Base-by-base conservation (phyloP, 108 stramenopile species). In the Schizochytrium sp. region DNA sequence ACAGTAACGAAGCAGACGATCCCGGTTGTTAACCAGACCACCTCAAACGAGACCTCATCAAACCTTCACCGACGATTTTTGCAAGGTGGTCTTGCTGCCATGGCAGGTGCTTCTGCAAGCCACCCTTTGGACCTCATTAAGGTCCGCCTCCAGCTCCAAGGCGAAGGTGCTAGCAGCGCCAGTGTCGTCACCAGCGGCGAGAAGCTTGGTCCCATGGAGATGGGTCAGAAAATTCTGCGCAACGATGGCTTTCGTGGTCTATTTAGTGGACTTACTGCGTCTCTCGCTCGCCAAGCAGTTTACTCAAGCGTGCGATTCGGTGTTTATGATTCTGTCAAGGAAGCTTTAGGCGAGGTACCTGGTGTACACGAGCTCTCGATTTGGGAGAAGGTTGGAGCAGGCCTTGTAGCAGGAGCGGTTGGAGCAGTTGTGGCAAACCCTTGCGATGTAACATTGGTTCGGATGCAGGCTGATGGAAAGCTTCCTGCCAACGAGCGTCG, bases 71-170 rank as follows among this genome's bases (percentile, higher is more conserved):
- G 76, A 47, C 49, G 53, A 28, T 83, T 83, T 28, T 38, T 83
- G 15, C 76, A 83, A 42, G 76, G 76, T 5, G 76, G 76, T 10
- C 50, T 83, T 13, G 76, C 76, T 8, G 76, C 76, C 50, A 83
- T 83, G 50, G 76, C 76, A 19, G 76, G 76, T 53, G 76, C 76
- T 3, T 87, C 12, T 57, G 56, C 87, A 41, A 58, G 61, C 61
- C 88, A 76, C 42, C 89, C 89, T 4, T 47, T 87, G 89, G 89
- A 89, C 89, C 10, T 83, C 0, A 73, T 72, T 59, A 89, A 89
- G 46, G 45, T 76, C n/a, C 72, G 89, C 10, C 44, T 89, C 38
- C 83, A 87, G 56, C 83, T 89, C 49, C 83, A 87, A 28, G 64
- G 64, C 12, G 64, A 69, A 69, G 64, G 64, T 44, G 64, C 64